Evolutionary conservation across 202 grass and related monocot genomes (phyloP).

Genomic region (Alloteropsis angusta): DNA sequence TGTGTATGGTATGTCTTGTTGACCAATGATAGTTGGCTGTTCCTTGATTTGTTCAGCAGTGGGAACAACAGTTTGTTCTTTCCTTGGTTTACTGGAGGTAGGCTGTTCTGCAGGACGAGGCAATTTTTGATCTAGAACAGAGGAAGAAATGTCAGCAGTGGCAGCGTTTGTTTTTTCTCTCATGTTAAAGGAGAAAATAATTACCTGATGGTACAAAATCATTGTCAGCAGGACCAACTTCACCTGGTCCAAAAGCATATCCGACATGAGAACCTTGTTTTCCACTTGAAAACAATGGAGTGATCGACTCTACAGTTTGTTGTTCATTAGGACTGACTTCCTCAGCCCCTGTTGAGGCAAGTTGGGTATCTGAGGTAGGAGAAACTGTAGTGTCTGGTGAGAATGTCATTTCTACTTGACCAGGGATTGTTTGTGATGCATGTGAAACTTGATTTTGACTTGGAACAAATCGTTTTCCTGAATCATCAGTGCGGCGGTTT

Average conservation of each 20-base stretch:
- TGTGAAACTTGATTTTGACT: conserved; percentile 6
- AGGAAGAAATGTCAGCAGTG: conserved; percentile 1
- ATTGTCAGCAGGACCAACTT: not conserved
- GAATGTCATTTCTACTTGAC: not conserved
- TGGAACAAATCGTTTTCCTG: not conserved
- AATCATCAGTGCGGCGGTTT: not conserved
- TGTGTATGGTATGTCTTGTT: not conserved
- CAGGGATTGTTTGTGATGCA: not conserved
- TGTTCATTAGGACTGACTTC: conserved; percentile 13
- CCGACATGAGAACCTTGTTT: not conserved
- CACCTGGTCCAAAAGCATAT: not conserved
- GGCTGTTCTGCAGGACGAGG: not conserved
- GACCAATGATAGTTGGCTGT: conserved; percentile 3
- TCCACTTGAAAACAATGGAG: conserved; percentile 21
- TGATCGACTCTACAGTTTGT: not conserved
- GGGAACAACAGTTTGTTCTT: conserved; percentile 5
- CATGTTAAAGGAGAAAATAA: not conserved
- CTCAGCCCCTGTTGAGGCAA: not conserved
- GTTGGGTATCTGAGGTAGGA: not conserved
- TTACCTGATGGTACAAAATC: conserved; percentile 23
- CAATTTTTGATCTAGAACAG: conserved; percentile 8
- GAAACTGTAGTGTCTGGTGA: not conserved
- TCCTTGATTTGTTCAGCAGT: conserved; percentile 13
- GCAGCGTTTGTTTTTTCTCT: not conserved
- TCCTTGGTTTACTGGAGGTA: not conserved